Conservation (phyloP, 345 rosid species). For the Dipteronia dyeriana region DNA sequence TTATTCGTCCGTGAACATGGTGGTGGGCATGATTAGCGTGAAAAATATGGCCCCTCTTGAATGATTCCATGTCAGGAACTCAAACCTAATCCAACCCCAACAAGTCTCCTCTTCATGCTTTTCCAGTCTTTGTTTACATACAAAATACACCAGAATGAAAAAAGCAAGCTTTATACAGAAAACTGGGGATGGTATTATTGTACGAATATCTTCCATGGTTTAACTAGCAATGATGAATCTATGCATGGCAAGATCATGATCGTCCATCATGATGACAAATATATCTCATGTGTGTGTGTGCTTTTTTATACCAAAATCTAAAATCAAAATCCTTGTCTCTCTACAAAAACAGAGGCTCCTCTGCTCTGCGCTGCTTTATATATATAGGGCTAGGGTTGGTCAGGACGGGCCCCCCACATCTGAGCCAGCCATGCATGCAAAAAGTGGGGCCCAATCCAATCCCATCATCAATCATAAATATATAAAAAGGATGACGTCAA, state of each 20-base stretch:
- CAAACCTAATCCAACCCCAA: background rate
- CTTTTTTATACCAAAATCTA: constrained; percentile 6
- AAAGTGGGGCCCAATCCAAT: constrained; percentile 12
- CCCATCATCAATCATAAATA: constrained; percentile 25
- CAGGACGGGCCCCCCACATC: constrained; percentile 4
- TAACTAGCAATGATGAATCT: background rate
- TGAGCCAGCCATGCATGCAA: constrained; percentile 28
- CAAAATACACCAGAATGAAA: background rate
- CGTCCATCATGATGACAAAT: background rate
- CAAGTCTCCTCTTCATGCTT: background rate
- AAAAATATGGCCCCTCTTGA: background rate
- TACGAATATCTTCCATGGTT: background rate
- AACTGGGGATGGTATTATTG: background rate
- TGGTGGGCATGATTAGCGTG: background rate
- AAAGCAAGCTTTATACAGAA: background rate
- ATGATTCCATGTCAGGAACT: background rate
- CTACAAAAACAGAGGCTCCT: background rate
- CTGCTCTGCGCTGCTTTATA: background rate
- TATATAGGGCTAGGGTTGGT: background rate
- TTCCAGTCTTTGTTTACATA: no score
- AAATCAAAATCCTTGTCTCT: constrained; percentile 20
- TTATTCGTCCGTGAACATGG: background rate
- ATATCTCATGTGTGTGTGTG: background rate
- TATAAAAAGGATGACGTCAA: constrained; percentile 20
- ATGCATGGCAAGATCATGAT: background rate